Conservation (phyloP, 1,139 yeast species). For the Hansenula anomala region DNA sequence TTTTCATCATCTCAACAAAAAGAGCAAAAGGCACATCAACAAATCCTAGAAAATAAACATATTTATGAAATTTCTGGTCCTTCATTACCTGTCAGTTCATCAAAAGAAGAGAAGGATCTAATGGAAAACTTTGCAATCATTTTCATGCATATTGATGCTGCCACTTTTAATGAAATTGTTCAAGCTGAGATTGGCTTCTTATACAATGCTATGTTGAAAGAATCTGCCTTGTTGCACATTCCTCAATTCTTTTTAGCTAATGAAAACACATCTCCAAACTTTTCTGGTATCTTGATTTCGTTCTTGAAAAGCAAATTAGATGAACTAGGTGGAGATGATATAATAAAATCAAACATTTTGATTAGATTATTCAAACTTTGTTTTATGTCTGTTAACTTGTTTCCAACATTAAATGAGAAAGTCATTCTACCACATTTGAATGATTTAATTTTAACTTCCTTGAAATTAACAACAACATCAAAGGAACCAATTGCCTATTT, state of each 20-base stretch:
- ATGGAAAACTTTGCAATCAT: conserved; percentile 96
- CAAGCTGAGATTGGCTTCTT: conserved; percentile 75
- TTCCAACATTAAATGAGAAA: conserved; percentile 82
- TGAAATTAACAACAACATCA: conserved; percentile 79
- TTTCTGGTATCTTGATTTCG: conserved; percentile 79
- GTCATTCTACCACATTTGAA: conserved; percentile 86
- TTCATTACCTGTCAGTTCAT: conserved; percentile 75
- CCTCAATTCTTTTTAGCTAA: conserved; percentile 94
- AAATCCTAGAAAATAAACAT: conserved; percentile 24
- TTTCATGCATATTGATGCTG: conserved; percentile 90
- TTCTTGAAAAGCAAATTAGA: conserved; percentile 71
- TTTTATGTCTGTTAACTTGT: conserved; percentile 91
- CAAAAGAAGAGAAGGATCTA: conserved; percentile 90
- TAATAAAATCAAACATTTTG: conserved; percentile 73
- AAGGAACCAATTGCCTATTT: conserved; percentile 91
- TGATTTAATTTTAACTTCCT: conserved; percentile 72
- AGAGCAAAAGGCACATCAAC: conserved; percentile 24
- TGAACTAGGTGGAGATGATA: conserved; percentile 77
- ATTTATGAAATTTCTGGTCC: conserved; percentile 74
- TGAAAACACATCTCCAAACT: conserved; percentile 89
- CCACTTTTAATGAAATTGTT: conserved; percentile 91
- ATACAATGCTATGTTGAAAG: conserved; percentile 75
- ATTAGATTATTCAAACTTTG: conserved; percentile 85
- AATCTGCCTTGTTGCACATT: conserved; percentile 83
- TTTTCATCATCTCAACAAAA: conserved; percentile 54